Conservation (phyloP, 2,329 filamentous ascomycete species). For the Talaromyces sp. region DNA sequence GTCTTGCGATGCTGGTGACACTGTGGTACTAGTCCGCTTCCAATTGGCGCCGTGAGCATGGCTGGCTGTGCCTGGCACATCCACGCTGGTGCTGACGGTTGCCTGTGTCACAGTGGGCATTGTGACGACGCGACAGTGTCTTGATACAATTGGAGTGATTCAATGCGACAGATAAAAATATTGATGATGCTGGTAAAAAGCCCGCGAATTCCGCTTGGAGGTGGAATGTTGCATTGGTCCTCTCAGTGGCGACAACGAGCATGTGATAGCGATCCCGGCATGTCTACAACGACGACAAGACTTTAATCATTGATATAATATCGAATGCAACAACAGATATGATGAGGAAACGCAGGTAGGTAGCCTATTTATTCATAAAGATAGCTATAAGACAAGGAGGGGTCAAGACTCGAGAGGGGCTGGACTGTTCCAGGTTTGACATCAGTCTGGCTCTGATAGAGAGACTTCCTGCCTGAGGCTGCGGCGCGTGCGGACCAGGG, state of each 20-base stretch:
- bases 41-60: neutral
- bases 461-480: neutral
- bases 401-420: neutral
- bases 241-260: constrained; percentile 1
- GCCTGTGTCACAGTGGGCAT: constrained; percentile 32
- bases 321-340: neutral
- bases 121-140: neutral
- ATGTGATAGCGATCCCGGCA: constrained; percentile 1
- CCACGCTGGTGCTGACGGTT: constrained; percentile 25
- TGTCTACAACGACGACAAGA: neutral
- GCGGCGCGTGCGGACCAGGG: neutral
- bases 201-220: neutral
- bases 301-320: too few relatives aligned
- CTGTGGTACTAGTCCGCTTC: neutral
- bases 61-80: constrained; percentile 17
- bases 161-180: neutral
- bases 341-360: neutral
- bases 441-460: too few relatives aligned
- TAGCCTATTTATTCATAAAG: neutral
- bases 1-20: constrained; percentile 15
- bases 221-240: neutral
- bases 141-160: neutral
- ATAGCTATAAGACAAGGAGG: neutral
- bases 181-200: neutral
- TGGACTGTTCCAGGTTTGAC: neutral